These are phyloP conservation scores for Forsythia viridissima DNA, from an alignment of 257 asterid genomes.

Conservation along the genomic window DNA sequence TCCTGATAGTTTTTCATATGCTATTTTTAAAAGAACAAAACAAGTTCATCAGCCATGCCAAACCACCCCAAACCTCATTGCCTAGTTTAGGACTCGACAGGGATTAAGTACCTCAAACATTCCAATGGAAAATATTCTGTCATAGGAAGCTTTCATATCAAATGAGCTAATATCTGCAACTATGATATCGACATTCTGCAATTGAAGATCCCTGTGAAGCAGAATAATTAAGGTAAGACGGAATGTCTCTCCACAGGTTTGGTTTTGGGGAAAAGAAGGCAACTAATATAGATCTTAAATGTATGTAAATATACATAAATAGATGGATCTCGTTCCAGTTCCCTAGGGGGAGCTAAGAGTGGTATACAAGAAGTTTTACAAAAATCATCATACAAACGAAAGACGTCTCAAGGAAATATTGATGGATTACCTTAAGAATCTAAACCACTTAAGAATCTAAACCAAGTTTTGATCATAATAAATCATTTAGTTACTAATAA, in stretches of 20 bases:
- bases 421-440: neutral
- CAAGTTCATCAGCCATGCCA: conserved; percentile 1
- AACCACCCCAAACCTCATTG: neutral
- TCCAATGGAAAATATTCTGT: conserved; percentile 84
- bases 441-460: neutral
- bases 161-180: conserved; percentile 79
- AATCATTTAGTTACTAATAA: neutral
- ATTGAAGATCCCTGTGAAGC: conserved; percentile 54
- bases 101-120: conserved; percentile 75
- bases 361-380: neutral
- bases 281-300: neutral
- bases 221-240: conserved; percentile 10
- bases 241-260: neutral
- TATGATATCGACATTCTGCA: conserved; percentile 71
- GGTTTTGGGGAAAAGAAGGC: neutral
- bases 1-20: conserved; percentile 86
- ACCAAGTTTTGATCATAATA: neutral
- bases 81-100: neutral
- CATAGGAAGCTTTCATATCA: conserved; percentile 83
- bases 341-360: neutral
- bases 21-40: conserved; percentile 40
- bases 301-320: neutral
- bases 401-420: too few relatives aligned
- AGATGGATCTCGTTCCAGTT: neutral
- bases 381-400: too few relatives aligned